phyloP scores from a whole-genome alignment of 2,329 filamentous ascomycete genomes.

The Exophiala viscosa region DNA sequence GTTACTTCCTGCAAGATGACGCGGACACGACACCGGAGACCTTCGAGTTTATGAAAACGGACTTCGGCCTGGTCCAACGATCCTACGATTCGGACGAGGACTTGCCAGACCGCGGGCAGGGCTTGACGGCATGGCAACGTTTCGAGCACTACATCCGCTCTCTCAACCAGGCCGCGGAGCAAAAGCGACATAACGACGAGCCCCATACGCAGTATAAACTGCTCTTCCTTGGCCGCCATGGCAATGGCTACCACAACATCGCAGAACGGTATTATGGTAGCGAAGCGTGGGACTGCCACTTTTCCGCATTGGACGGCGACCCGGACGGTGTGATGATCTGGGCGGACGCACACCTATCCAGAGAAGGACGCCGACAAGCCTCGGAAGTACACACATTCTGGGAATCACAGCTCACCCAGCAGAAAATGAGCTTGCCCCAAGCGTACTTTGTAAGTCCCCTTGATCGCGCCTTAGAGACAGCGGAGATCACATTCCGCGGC shows the following conservation, averaged over 20 bases:
- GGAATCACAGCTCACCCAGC: constrained; percentile 43
- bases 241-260: constrained; percentile 60
- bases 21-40: constrained; percentile 41
- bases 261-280: constrained; percentile 58
- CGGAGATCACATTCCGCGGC: constrained; percentile 49
- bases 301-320: constrained; percentile 53
- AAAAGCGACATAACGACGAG: constrained; percentile 2
- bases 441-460: constrained; percentile 58
- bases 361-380: constrained; percentile 52
- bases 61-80: constrained; percentile 50
- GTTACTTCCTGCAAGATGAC: constrained; percentile 44
- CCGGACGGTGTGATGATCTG: constrained; percentile 51
- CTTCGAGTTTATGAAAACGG: constrained; percentile 43
- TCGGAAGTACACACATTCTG: constrained; percentile 47
- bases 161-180: constrained; percentile 41
- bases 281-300: constrained; percentile 60
- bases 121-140: constrained; percentile 55
- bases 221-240: constrained; percentile 59
- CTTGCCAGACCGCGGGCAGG: constrained; percentile 21
- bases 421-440: constrained; percentile 52
- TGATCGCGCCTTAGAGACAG: constrained; percentile 55
- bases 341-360: constrained; percentile 58
- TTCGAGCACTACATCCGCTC: constrained; percentile 48
- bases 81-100: constrained; percentile 40
- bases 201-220: constrained; percentile 48